These are phyloP conservation scores for Globisporangium polare DNA, from an alignment of 352 stramenopile species.

Conservation along the genomic window DNA sequence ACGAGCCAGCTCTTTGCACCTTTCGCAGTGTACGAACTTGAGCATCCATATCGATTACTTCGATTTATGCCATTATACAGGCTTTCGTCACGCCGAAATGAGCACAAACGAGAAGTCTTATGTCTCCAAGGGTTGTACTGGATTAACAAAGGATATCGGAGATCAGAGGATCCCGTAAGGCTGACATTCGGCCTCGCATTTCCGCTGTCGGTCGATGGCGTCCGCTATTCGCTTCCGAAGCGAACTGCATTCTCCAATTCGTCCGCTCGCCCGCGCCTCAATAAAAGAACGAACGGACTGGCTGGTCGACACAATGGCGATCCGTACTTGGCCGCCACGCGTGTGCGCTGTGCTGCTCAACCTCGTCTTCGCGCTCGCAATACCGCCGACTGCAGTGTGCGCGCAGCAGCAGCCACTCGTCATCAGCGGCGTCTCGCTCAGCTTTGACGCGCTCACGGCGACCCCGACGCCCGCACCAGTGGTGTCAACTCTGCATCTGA, in stretches of 20 bases:
- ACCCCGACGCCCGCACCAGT: neutral
- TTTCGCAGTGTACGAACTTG: too few species aligned
- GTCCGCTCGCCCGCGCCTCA: neutral
- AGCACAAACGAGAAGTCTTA: too few species aligned
- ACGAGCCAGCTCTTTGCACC: too few species aligned
- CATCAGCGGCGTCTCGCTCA: neutral
- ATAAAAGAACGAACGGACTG: neutral
- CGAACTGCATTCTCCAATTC: neutral
- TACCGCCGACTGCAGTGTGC: neutral
- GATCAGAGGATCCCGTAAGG: too few species aligned
- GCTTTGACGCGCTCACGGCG: neutral
- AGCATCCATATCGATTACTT: too few species aligned
- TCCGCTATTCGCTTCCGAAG: too few species aligned
- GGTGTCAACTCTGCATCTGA: neutral
- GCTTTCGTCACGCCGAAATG: too few species aligned
- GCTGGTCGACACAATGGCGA: neutral
- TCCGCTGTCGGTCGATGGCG: too few species aligned
- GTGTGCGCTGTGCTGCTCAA: slow-evolving; percentile 5
- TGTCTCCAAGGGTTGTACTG: too few species aligned
- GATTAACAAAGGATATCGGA: too few species aligned
- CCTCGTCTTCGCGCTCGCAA: slow-evolving; percentile 1
- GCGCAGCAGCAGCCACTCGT: neutral
- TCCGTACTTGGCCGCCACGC: slow-evolving; percentile 1
- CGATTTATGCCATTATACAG: too few species aligned
- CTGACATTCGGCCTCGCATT: too few species aligned